These are phyloP conservation scores for Magnolia kwangsiensis DNA, from an alignment of 164 flowering plant genomes.

Conservation along the genomic window DNA sequence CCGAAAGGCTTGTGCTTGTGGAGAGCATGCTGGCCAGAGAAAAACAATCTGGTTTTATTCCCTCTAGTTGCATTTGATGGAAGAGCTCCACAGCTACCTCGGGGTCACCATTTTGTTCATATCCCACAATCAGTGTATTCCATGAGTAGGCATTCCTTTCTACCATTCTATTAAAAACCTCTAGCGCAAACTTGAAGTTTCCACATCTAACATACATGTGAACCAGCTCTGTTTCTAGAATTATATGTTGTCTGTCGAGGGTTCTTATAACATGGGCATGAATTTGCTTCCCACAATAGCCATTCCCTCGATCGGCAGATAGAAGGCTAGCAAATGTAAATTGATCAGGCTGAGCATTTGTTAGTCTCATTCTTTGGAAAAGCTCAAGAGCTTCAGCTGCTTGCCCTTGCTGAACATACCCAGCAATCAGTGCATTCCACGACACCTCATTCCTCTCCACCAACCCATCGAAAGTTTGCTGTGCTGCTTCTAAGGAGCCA, in stretches of 20 bases:
- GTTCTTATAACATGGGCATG: conserved; percentile 15
- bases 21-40: conserved; percentile 17
- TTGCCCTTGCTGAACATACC: conserved; percentile 12
- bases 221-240: conserved; percentile 11
- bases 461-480: conserved; percentile 4
- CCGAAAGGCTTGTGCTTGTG: conserved; percentile 3
- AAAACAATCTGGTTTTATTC: conserved; percentile 20
- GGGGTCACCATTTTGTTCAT: conserved; percentile 10
- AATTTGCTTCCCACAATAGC: conserved; percentile 11
- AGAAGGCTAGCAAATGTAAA: conserved; percentile 10
- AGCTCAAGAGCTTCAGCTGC: conserved; percentile 13
- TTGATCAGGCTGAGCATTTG: conserved; percentile 4
- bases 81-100: conserved; percentile 15
- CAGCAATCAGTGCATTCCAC: conserved; percentile 14
- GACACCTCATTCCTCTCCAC: conserved; percentile 11
- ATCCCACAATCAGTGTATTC: conserved; percentile 22
- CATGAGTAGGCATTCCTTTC: conserved; percentile 22
- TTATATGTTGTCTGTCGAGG: conserved; percentile 2
- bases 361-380: conserved; percentile 5
- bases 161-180: conserved; percentile 17
- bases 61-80: conserved; percentile 16
- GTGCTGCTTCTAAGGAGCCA: conserved; percentile 8
- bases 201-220: conserved; percentile 13
- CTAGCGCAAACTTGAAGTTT: conserved; percentile 6
- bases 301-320: conserved; percentile 6